Conservation (phyloP, 2,329 filamentous ascomycete genomes). For the Aspergillus sp. region DNA sequence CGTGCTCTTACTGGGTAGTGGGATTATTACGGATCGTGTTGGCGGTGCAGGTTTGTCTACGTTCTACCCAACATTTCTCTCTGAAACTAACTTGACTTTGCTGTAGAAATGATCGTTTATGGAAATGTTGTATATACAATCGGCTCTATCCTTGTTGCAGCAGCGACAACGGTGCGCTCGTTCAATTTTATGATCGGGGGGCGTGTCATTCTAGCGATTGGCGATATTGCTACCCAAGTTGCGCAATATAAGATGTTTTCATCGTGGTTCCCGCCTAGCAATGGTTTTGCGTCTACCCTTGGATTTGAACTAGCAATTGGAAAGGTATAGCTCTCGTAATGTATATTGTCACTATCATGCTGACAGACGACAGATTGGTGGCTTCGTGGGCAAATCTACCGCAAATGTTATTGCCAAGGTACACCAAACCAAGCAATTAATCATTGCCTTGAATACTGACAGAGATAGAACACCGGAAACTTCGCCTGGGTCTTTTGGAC, state of each 20-base stretch:
- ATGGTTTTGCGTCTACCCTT: conserved; percentile 62
- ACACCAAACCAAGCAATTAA: too few relatives aligned
- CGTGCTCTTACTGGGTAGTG: conserved; percentile 54
- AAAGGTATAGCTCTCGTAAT: conserved; percentile 35
- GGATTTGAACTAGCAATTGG: conserved; percentile 61
- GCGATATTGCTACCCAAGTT: conserved; percentile 64
- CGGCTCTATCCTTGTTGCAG: conserved; percentile 60
- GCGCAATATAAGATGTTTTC: conserved; percentile 67
- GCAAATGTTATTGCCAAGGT: conserved; percentile 59
- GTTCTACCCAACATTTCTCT: too few relatives aligned
- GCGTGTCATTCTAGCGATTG: conserved; percentile 55
- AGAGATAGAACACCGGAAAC: conserved; percentile 47
- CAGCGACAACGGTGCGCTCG: conserved; percentile 55
- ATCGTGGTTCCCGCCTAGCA: conserved; percentile 62
- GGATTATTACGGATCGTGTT: conserved; percentile 58
- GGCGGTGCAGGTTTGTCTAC: conserved; percentile 52
- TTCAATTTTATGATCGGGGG: conserved; percentile 63
- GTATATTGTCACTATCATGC: too few relatives aligned
- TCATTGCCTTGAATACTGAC: too few relatives aligned
- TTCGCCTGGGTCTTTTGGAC: conserved; percentile 65
- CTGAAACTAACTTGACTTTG: not conserved
- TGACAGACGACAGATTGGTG: conserved; percentile 45
- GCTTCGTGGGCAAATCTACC: conserved; percentile 60
- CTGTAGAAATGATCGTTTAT: conserved; percentile 54
- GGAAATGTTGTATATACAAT: conserved; percentile 61